Evolutionary conservation across 257 asterid genomes (phyloP).

Genomic region (Fraxinus anomala): DNA sequence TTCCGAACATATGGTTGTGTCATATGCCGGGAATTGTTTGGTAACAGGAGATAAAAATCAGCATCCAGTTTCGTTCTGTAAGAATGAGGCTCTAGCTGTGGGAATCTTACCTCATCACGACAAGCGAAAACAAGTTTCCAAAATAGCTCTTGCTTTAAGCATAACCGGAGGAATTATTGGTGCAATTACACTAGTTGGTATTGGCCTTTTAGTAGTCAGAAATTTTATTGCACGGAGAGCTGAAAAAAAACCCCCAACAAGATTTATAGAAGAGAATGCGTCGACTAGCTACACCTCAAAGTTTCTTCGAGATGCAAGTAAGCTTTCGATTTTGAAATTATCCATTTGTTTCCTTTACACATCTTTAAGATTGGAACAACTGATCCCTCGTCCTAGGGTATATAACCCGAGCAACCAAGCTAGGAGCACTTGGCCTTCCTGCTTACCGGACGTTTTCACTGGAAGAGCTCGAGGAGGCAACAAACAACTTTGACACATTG

Average conservation of each 20-base stretch:
- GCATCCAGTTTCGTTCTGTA: slow-evolving; percentile 63
- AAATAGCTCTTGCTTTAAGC: slow-evolving; percentile 48
- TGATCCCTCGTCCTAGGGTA: slow-evolving; percentile 45
- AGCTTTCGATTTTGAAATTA: slow-evolving; percentile 25
- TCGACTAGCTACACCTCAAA: slow-evolving; percentile 63
- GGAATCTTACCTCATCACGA: slow-evolving; percentile 64
- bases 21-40: slow-evolving; percentile 64
- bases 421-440: slow-evolving; percentile 74
- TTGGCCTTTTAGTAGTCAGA: slow-evolving; percentile 40
- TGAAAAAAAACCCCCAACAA: slow-evolving; percentile 33
- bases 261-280: slow-evolving; percentile 47
- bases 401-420: slow-evolving; percentile 74
- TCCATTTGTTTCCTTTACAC: background rate
- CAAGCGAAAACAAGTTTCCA: slow-evolving; percentile 43
- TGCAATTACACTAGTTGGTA: slow-evolving; percentile 45
- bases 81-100: slow-evolving; percentile 80
- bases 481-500: slow-evolving; percentile 63
- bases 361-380: background rate
- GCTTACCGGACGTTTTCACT: slow-evolving; percentile 66
- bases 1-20: slow-evolving; percentile 37
- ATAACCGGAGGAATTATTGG: slow-evolving; percentile 57
- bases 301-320: slow-evolving; percentile 81
- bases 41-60: slow-evolving; percentile 50
- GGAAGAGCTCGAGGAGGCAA: slow-evolving; percentile 82
- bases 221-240: slow-evolving; percentile 45